A percentile compares a stretch with the other conserved stretches of the same genome.
These are phyloP conservation scores for Ceratonia siliqua DNA, from an alignment of 306 rosid genomes.

Conservation along the genomic window DNA sequence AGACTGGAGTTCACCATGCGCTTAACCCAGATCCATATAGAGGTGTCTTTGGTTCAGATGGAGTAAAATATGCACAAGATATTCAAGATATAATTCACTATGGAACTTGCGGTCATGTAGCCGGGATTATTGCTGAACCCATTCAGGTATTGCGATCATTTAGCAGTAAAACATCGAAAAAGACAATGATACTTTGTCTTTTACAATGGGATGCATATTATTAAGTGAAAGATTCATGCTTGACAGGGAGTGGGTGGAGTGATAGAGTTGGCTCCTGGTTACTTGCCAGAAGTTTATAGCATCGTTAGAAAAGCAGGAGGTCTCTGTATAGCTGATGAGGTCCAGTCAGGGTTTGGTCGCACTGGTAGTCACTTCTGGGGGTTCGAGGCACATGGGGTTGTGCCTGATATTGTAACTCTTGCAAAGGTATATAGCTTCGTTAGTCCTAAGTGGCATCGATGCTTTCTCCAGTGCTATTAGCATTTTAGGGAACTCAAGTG, in stretches of 20 bases:
- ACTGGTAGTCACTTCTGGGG: constrained; percentile 58
- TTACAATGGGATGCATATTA: constrained; percentile 2
- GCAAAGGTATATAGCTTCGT: constrained; percentile 46
- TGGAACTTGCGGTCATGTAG: constrained; percentile 50
- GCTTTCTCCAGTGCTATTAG: neutral
- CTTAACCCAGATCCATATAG: constrained; percentile 52
- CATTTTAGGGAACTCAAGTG: neutral
- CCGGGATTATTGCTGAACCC: constrained; percentile 49
- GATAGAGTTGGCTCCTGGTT: constrained; percentile 54
- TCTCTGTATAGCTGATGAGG: constrained; percentile 55
- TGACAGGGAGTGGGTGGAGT: constrained; percentile 61
- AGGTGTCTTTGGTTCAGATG: constrained; percentile 52
- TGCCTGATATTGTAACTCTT: constrained; percentile 55
- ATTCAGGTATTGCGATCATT: constrained; percentile 42
- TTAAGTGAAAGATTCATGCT: constrained; percentile 10
- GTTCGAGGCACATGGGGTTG: constrained; percentile 52
- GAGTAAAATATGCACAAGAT: constrained; percentile 46
- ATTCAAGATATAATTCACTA: constrained; percentile 49
- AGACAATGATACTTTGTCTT: neutral
- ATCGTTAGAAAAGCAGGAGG: constrained; percentile 51
- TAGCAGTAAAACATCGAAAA: neutral
- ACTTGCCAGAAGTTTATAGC: constrained; percentile 48
- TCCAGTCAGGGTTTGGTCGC: constrained; percentile 53
- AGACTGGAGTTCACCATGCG: constrained; percentile 53
- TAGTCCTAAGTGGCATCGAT: neutral